phyloP scores from a whole-genome alignment of 2,329 filamentous ascomycete species.

The Biscogniauxia mediterranea region DNA sequence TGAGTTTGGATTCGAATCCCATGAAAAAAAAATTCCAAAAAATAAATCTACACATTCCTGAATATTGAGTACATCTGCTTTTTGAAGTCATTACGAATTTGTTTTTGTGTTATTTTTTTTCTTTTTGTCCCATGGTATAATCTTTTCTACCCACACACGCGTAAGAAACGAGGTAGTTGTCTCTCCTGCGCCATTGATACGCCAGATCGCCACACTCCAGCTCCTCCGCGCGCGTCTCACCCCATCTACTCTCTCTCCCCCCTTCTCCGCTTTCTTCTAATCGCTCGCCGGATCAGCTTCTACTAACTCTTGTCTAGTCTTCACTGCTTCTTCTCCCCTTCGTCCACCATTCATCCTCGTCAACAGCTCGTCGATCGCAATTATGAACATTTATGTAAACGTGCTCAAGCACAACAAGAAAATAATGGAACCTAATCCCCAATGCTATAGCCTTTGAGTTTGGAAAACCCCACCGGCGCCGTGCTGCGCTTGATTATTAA shows the following conservation, averaged over 20 bases:
- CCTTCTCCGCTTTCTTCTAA: constrained; percentile 12
- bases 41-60: too few relatives aligned
- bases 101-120: constrained; percentile 6
- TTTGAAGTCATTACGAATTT: background rate
- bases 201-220: constrained; percentile 24
- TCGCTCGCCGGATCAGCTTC: background rate
- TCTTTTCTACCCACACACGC: constrained; percentile 22
- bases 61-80: background rate
- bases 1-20: background rate
- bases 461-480: constrained; percentile 31
- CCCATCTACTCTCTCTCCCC: constrained; percentile 18
- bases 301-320: background rate
- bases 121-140: constrained; percentile 25
- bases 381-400: constrained; percentile 30
- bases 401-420: constrained; percentile 25
- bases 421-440: constrained; percentile 30
- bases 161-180: constrained; percentile 15
- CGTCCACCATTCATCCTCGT: constrained; percentile 5
- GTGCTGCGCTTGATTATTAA: constrained; percentile 36
- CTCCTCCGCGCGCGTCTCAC: constrained; percentile 17
- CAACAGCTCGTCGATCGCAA: constrained; percentile 14
- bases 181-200: constrained; percentile 17
- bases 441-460: constrained; percentile 32
- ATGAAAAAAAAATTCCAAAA: too few relatives aligned
- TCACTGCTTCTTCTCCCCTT: background rate